Evolutionary conservation across 2,329 filamentous ascomycete species (phyloP).

Genomic region (Pseudogymnoascus sp.): DNA sequence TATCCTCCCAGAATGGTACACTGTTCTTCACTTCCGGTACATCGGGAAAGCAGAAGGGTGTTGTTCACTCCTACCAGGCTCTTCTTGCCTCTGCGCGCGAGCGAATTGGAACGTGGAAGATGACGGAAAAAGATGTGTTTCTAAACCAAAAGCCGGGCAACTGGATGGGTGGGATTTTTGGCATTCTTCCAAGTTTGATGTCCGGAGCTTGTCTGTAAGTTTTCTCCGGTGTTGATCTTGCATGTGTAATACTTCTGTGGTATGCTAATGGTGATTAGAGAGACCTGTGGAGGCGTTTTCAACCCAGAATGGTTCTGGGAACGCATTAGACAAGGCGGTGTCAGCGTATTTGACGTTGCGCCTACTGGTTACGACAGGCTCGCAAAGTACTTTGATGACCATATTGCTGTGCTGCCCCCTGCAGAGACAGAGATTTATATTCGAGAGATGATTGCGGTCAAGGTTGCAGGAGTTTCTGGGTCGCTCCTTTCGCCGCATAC

Average conservation of each 20-base stretch:
- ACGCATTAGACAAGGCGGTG: constrained; percentile 16
- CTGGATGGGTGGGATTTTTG: constrained; percentile 19
- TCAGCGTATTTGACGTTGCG: constrained; percentile 17
- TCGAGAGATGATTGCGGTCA: constrained; percentile 15
- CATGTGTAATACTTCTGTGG: background rate
- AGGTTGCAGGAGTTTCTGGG: constrained; percentile 15
- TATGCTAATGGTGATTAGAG: constrained; percentile 13
- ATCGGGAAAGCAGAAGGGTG: constrained; percentile 18
- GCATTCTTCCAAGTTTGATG: constrained; percentile 19
- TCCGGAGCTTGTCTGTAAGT: constrained; percentile 19
- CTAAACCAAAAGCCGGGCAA: constrained; percentile 18
- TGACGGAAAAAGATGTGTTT: constrained; percentile 17
- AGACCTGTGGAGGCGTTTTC: constrained; percentile 16
- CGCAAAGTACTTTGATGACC: constrained; percentile 18
- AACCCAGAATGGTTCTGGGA: constrained; percentile 20
- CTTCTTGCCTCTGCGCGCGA: constrained; percentile 19
- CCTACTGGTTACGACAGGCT: constrained; percentile 18
- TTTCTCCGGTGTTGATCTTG: background rate
- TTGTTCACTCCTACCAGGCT: constrained; percentile 17
- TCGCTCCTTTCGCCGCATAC: constrained; percentile 16
- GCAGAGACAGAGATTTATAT: constrained; percentile 16
- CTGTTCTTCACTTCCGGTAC: constrained; percentile 19
- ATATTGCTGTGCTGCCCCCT: constrained; percentile 17
- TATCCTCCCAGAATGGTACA: constrained; percentile 13
- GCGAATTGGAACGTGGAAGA: constrained; percentile 18